Base-by-base conservation (phyloP, 495 filamentous ascomycete species). In the Aspergillus haitiensis region DNA sequence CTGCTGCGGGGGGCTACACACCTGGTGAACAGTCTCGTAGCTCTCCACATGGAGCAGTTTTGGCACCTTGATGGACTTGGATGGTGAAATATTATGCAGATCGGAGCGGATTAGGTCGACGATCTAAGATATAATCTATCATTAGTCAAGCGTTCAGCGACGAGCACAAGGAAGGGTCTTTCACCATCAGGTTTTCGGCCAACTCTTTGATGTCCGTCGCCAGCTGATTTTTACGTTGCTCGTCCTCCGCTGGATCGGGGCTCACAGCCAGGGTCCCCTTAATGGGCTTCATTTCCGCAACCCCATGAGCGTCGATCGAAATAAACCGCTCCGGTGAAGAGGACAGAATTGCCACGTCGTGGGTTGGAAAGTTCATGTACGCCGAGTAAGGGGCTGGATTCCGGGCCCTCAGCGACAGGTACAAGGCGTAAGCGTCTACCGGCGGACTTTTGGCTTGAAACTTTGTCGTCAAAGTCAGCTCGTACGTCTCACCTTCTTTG, bases 1-100 rank as follows among this genome's bases (percentile, higher is more conserved):
- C 35, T 15, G 50, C 5, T 12, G n/a, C 2, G 35, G 34, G 8
- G 15, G 2, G 10, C 10, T 6, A 31, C 31, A 21, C 33, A 55
- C 52, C 39, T 55, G 52, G 52, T 55, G 52, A 21, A 55, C 52
- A 8, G 52, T 55, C 27, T 55, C 52, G 18, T 55, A 55, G 36
- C 52, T 55, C 52, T 55, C 52, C 5, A 55, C 52, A 9, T 55
- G 52, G 5, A 55, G 52, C 8, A 55, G 52, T 5, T 45, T 55
- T 5, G 52, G 52, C 4, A 55, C 52, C 15, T 55, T 55, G 37
- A 55, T 55, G 5, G 52, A 55, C 21, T 27, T 55, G 2, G 52
- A 45, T 1, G 52, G 52, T 7, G 52, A 55, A 6, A 55, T 55
- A 45, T 55, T 55, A 31, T 55, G 52, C 37, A 55, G 39, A 18